Evolutionary conservation across 2,329 filamentous ascomycete species (phyloP), one percentile per base, ranked within the genome.

Genomic region (Blumeriella jaapii): DNA sequence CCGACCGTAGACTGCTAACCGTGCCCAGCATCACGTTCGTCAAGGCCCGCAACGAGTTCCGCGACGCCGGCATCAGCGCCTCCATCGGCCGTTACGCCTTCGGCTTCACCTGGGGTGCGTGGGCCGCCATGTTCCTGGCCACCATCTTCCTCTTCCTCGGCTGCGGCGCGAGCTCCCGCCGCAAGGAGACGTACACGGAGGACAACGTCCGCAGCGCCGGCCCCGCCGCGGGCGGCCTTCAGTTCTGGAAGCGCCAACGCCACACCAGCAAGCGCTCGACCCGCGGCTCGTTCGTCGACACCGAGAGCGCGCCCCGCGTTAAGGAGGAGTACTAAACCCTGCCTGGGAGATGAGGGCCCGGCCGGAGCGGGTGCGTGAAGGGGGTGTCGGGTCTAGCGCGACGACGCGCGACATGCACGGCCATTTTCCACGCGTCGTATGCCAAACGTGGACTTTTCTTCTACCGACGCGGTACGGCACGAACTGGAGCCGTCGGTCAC

Each of bases 71-170:
- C 41, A 69, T 73, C 36, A 53, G 56, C 12, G 79, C 83, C 18
- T 57, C 55, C 8, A 56, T 91, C 23, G 83, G 83, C 34, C 53
- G 52, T 19, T 82, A 78, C 51, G 78, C 75, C 13, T 83, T 84
- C 52, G 83, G 71, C 28, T 89, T 86, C 61, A 76, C 74, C 44
- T 91, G 83, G 83, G 76, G 68, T 11, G 70, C 80, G 1, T 74
- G 76, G 59, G 71, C 70, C 7, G 69, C 69, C 35, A 70, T 83
- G 49, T 61, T 84, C 46, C 56, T 87, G 45, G 69, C 79, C 11
- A 71, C 69, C 3, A 47, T 83, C 18, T 61, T 85, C 39, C 83
- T 86, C 62, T 80, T 70, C 57, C 36, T 76, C 19, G 74, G 74
- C 34, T 69, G 72, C 42, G 34, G 50, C 24, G 30, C 40, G 25